phyloP scores from a whole-genome alignment of 176 grass and related monocot species.

The Zizania latifolia region DNA sequence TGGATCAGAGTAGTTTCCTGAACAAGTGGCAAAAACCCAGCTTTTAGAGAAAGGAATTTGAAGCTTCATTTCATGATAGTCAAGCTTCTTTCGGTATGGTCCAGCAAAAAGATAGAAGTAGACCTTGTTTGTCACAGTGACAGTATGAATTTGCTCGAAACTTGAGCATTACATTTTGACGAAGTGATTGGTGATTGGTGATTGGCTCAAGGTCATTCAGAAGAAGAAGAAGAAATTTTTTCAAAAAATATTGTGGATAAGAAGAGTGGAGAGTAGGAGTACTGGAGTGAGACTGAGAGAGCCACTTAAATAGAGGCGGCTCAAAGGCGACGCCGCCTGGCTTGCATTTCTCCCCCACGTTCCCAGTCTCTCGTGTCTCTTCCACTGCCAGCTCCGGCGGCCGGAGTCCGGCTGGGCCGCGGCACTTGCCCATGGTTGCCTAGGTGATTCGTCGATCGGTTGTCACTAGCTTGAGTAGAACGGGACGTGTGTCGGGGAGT shows the following conservation, averaged over 20 bases:
- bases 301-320: conserved; percentile 19
- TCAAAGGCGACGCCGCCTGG: not conserved
- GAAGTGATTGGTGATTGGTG: not conserved
- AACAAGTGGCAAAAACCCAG: no score
- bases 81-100: not conserved
- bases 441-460: not conserved
- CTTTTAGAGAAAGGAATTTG: no score
- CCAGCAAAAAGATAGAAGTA: not conserved
- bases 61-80: not conserved
- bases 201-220: not conserved
- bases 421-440: conserved; percentile 7
- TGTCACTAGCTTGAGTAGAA: not conserved
- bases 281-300: not conserved
- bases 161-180: conserved; percentile 27
- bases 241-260: not conserved
- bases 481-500: not conserved
- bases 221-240: not conserved
- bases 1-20: no score
- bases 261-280: not conserved
- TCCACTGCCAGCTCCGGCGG: conserved; percentile 23
- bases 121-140: not conserved
- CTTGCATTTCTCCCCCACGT: not conserved
- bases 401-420: conserved; percentile 2
- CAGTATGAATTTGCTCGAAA: conserved; percentile 15
- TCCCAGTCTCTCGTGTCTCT: not conserved